phyloP scores from a whole-genome alignment of 106 monocot species.

The Allium cepa region DNA sequence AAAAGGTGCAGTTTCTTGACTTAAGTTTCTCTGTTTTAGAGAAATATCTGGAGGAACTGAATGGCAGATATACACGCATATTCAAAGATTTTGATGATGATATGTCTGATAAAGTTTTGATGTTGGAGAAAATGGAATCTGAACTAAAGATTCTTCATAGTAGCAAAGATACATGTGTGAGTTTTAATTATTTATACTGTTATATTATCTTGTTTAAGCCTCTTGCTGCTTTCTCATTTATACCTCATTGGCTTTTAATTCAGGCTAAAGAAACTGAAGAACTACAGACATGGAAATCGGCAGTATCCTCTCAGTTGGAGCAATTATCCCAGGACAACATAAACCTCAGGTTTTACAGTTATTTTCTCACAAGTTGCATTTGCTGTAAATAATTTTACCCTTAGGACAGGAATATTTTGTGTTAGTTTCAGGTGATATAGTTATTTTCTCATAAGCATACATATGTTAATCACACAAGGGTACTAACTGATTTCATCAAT shows the following conservation, averaged over 20 bases:
- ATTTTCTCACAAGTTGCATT: not conserved
- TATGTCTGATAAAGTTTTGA: constrained; percentile 33
- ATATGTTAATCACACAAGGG: no score
- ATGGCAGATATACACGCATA: constrained; percentile 62
- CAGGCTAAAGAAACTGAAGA: constrained; percentile 57
- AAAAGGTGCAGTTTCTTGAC: constrained; percentile 78
- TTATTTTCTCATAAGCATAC: no score
- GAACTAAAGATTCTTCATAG: constrained; percentile 51
- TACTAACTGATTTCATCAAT: no score
- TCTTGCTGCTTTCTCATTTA: not conserved
- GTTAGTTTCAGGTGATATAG: no score
- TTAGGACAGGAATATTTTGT: no score
- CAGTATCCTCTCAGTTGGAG: constrained; percentile 43
- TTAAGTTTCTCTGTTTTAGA: constrained; percentile 77
- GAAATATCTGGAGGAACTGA: constrained; percentile 72
- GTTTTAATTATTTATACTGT: constrained; percentile 4
- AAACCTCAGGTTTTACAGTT: constrained; percentile 42
- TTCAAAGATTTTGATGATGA: constrained; percentile 83
- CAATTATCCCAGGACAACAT: constrained; percentile 41
- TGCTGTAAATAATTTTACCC: no score
- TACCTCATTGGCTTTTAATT: constrained; percentile 12
- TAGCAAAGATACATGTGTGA: constrained; percentile 44
- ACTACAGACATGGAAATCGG: constrained; percentile 47
- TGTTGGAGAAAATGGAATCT: constrained; percentile 40
- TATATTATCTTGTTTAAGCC: not conserved